phyloP scores from a whole-genome alignment of 176 grass and related monocot species.

The Chrysopogon serrulatus region DNA sequence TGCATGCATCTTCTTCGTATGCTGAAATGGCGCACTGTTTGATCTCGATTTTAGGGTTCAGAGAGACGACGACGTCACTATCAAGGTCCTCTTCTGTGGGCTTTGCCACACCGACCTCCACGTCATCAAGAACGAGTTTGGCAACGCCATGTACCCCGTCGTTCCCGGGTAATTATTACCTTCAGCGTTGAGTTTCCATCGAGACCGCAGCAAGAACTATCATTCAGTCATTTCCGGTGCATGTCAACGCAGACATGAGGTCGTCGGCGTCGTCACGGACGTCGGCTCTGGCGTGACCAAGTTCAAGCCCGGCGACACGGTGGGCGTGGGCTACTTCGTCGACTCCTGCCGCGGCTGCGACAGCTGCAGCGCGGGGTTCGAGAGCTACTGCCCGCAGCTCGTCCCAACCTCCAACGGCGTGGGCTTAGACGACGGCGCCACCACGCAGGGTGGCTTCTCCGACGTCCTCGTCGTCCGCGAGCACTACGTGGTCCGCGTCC shows the following conservation, averaged over 20 bases:
- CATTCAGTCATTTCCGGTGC: too few relatives aligned
- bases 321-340: slow-evolving; percentile 49
- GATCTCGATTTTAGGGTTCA: slow-evolving; percentile 5
- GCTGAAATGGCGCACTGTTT: background rate
- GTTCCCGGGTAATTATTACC: slow-evolving; percentile 78
- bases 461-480: slow-evolving; percentile 25
- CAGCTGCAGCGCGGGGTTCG: slow-evolving; percentile 23
- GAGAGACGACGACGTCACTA: slow-evolving; percentile 50
- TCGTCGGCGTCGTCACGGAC: slow-evolving; percentile 34
- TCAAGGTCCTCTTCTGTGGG: slow-evolving; percentile 76
- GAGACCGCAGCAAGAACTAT: too few relatives aligned
- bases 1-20: background rate
- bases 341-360: slow-evolving; percentile 39
- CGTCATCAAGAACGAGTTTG: slow-evolving; percentile 53
- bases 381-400: slow-evolving; percentile 37
- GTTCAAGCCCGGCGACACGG: slow-evolving; percentile 50
- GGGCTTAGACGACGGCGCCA: background rate
- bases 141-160: slow-evolving; percentile 52
- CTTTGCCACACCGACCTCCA: slow-evolving; percentile 80
- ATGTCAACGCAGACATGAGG: slow-evolving; percentile 46
- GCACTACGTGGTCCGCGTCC: slow-evolving; percentile 31
- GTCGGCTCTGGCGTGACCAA: slow-evolving; percentile 24
- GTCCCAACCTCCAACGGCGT: slow-evolving; percentile 38
- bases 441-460: slow-evolving; percentile 45
- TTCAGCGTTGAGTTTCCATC: too few relatives aligned